phyloP scores from a whole-genome alignment of 2,329 filamentous ascomycete species.

The Mycogone perniciosa region DNA sequence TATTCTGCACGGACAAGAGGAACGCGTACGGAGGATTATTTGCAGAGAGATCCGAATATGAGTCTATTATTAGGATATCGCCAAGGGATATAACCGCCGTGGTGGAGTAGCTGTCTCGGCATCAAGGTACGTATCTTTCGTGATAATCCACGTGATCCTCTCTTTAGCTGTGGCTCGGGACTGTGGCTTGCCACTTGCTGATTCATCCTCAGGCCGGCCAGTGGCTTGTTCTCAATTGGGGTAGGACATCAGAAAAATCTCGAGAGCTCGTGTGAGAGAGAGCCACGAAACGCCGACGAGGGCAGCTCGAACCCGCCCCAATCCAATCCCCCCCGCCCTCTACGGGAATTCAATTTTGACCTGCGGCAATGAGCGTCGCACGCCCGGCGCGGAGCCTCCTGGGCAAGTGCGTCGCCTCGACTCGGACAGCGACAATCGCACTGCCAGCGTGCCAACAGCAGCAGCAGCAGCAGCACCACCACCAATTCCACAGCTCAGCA shows the following conservation, averaged over 20 bases:
- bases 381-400: constrained; percentile 49
- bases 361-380: constrained; percentile 47
- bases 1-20: too few species aligned
- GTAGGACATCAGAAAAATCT: constrained; percentile 26
- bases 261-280: constrained; percentile 24
- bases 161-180: too few species aligned
- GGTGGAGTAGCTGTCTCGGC: not conserved
- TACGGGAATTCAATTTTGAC: constrained; percentile 4
- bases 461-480: constrained; percentile 13
- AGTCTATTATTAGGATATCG: not conserved
- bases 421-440: constrained; percentile 18
- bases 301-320: constrained; percentile 5
- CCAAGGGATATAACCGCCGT: not conserved
- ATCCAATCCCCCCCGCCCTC: constrained; percentile 3
- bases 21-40: too few species aligned
- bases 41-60: too few species aligned
- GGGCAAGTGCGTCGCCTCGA: constrained; percentile 41
- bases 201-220: constrained; percentile 5
- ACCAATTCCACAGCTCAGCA: constrained; percentile 47
- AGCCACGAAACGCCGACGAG: constrained; percentile 11
- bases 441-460: constrained; percentile 10
- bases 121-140: too few species aligned
- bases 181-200: constrained; percentile 1
- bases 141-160: not conserved
- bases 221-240: constrained; percentile 9